phyloP scores from a whole-genome alignment of 257 asterid genomes.

The Primulina eburnea region DNA sequence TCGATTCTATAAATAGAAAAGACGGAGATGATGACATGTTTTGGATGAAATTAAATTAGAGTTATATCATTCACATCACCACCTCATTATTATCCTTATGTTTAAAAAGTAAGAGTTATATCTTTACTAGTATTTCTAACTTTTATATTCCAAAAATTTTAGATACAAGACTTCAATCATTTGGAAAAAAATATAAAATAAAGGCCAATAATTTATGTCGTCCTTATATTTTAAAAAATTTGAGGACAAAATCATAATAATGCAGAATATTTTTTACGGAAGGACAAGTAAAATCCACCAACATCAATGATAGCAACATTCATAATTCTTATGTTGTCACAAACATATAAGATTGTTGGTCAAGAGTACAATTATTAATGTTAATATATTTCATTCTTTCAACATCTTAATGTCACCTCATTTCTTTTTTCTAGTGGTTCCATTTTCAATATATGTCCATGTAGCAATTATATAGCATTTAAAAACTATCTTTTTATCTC shows the following conservation, averaged over 20 bases:
- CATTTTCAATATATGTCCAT: neutral
- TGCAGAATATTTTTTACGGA: constrained; percentile 9
- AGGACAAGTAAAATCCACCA: constrained; percentile 40
- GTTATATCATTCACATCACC: too few species aligned
- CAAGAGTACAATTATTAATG: constrained; percentile 24
- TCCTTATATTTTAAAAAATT: constrained; percentile 10
- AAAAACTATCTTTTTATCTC: too few species aligned
- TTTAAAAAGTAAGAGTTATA: too few species aligned
- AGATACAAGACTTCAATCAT: neutral
- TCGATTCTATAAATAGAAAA: too few species aligned
- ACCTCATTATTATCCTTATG: too few species aligned
- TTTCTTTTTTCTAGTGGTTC: constrained; percentile 24
- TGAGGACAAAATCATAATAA: constrained; percentile 10
- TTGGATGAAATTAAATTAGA: too few species aligned
- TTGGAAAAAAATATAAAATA: neutral
- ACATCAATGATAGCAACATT: constrained; percentile 22
- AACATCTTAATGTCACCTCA: constrained; percentile 34
- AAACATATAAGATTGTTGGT: constrained; percentile 27
- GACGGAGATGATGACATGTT: too few species aligned
- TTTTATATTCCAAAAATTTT: too few species aligned
- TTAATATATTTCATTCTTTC: constrained; percentile 26
- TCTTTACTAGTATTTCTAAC: too few species aligned
- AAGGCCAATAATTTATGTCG: neutral
- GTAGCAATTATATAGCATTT: neutral
- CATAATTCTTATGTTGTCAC: constrained; percentile 28